These are phyloP conservation scores for Parathielavia hyrcaniae DNA, from an alignment of 495 filamentous ascomycete genomes.

Conservation along the genomic window DNA sequence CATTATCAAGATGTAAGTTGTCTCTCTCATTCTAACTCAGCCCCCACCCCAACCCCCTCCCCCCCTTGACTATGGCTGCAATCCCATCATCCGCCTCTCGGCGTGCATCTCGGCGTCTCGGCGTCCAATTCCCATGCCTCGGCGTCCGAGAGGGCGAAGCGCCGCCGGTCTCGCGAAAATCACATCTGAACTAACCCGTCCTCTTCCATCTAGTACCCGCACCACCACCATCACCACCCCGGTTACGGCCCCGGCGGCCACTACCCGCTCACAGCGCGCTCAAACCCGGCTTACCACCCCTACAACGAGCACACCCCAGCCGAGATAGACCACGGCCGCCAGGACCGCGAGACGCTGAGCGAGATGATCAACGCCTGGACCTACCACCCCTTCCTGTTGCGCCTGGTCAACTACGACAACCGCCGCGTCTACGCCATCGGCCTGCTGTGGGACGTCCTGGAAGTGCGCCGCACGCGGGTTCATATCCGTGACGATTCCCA, in stretches of 20 bases:
- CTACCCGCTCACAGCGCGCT: constrained; percentile 1
- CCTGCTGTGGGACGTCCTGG: constrained; percentile 20
- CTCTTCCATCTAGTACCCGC: neutral
- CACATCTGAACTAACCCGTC: neutral
- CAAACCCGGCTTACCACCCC: constrained; percentile 15
- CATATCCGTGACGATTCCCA: neutral
- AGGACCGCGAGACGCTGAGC: constrained; percentile 6
- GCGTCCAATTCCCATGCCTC: too few relatives aligned
- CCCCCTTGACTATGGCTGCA: neutral
- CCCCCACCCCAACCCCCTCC: neutral
- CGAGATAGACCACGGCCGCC: constrained; percentile 4
- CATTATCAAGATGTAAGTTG: constrained; percentile 1
- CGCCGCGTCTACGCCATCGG: neutral
- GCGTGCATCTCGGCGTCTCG: too few relatives aligned
- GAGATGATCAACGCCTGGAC: constrained; percentile 15
- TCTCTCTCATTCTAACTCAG: neutral
- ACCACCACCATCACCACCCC: too few relatives aligned
- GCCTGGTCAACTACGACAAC: neutral
- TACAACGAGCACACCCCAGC: constrained; percentile 12
- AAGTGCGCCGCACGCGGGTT: constrained; percentile 8
- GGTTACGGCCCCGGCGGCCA: neutral
- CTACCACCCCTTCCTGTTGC: neutral
- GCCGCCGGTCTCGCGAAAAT: neutral
- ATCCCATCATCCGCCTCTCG: too few relatives aligned
- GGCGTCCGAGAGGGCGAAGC: too few relatives aligned